Percentiles rank a stretch among this genome's conserved stretches.
Evolutionary conservation across 2,329 filamentous ascomycete genomes (phyloP).

Genomic region (Onygenales sp.): DNA sequence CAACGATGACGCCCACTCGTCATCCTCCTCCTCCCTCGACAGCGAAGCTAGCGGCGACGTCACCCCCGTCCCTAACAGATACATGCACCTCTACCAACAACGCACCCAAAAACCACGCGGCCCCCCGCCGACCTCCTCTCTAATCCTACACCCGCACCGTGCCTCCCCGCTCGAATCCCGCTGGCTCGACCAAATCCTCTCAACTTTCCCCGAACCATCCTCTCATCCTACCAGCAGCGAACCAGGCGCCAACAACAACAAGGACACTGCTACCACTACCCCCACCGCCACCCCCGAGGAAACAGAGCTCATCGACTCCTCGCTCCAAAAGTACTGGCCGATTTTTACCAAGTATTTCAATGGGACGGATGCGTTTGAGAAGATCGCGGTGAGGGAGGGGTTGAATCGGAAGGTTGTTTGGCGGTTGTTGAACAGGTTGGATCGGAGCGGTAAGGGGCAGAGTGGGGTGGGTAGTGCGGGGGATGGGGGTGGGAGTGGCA

Average conservation of each 20-base stretch:
- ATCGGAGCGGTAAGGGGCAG: slow-evolving; percentile 47
- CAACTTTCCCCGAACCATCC: slow-evolving; percentile 22
- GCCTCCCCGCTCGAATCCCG: slow-evolving; percentile 69
- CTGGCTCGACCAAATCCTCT: slow-evolving; percentile 47
- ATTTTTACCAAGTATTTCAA: slow-evolving; percentile 79
- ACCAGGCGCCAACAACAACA: not conserved
- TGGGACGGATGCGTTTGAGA: slow-evolving; percentile 72
- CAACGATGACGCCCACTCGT: slow-evolving; percentile 19
- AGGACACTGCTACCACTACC: not conserved
- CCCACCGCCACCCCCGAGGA: slow-evolving; percentile 6
- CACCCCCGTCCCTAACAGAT: slow-evolving; percentile 25
- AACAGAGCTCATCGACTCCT: slow-evolving; percentile 9
- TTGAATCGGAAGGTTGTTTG: slow-evolving; percentile 65
- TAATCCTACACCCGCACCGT: slow-evolving; percentile 69
- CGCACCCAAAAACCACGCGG: not conserved
- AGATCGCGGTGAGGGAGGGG: slow-evolving; percentile 74
- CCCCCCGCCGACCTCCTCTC: slow-evolving; percentile 41
- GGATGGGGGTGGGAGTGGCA: slow-evolving; percentile 11
- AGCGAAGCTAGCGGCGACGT: slow-evolving; percentile 30
- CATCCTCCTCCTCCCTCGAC: slow-evolving; percentile 27
- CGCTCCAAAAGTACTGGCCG: slow-evolving; percentile 57
- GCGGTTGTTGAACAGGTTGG: slow-evolving; percentile 52
- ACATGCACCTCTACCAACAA: slow-evolving; percentile 13
- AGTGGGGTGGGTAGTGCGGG: slow-evolving; percentile 5
- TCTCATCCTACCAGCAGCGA: slow-evolving; percentile 6